Evolutionary conservation across 2,329 filamentous ascomycete genomes (phyloP).

Genomic region (Aspergillus luchuensis): DNA sequence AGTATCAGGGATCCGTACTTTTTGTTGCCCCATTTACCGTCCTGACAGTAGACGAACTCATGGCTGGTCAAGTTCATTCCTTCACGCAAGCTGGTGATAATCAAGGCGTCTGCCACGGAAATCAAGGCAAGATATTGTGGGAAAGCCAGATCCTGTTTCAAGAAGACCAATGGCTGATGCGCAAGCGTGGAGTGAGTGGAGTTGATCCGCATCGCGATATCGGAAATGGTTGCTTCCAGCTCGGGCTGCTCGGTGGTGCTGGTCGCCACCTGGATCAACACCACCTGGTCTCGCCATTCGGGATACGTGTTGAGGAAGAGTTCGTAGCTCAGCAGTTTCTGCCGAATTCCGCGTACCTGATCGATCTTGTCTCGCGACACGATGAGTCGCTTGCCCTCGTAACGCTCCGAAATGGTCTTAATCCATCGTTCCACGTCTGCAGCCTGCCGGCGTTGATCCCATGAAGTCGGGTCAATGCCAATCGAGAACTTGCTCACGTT

Average conservation of each 20-base stretch:
- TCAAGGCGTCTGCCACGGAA: conserved; percentile 84
- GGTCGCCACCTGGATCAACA: conserved; percentile 90
- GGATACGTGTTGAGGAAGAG: conserved; percentile 93
- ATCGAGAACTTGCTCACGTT: conserved; percentile 85
- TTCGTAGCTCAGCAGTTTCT: conserved; percentile 90
- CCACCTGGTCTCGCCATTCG: conserved; percentile 79
- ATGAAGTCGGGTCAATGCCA: conserved; percentile 80
- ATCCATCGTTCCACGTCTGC: conserved; percentile 78
- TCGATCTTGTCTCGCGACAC: conserved; percentile 94
- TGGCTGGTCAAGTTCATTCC: conserved; percentile 97
- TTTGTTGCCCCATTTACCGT: conserved; percentile 72
- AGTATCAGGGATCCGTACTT: conserved; percentile 87
- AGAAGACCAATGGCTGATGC: conserved; percentile 88
- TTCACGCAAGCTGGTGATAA: conserved; percentile 93
- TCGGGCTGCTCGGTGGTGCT: conserved; percentile 87
- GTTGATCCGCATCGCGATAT: conserved; percentile 94
- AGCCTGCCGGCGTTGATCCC: conserved; percentile 70
- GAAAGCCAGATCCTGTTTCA: conserved; percentile 93
- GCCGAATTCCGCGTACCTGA: conserved; percentile 84
- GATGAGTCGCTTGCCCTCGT: conserved; percentile 85
- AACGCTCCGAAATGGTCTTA: conserved; percentile 75
- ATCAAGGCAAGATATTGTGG: conserved; percentile 89
- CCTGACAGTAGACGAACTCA: conserved; percentile 91
- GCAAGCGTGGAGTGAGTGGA: conserved; percentile 86
- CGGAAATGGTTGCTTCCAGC: conserved; percentile 82